phyloP scores from a whole-genome alignment of 768 basidiomycete genomes.

The Boletus bicolor region DNA sequence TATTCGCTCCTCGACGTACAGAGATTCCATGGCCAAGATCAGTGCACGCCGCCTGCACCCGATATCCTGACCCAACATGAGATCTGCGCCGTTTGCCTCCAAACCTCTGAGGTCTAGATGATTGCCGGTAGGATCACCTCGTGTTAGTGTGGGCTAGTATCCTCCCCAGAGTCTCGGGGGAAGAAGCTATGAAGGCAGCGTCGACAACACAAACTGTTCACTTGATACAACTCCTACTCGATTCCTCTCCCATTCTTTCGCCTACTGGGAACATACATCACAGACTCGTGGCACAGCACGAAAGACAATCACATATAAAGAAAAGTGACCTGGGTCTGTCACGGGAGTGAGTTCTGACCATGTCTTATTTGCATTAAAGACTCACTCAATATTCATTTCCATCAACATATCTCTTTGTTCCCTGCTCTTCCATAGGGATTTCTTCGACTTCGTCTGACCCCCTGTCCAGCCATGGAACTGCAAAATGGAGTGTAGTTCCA shows the following conservation, averaged over 20 bases:
- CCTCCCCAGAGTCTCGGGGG: too few species aligned
- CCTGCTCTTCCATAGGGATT: not conserved
- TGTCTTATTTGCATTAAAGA: not conserved
- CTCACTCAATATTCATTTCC: not conserved
- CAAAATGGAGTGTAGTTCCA: not conserved
- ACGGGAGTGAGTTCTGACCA: not conserved
- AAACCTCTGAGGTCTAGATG: too few species aligned
- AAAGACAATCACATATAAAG: not conserved
- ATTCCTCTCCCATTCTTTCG: not conserved
- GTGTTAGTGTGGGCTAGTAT: too few species aligned
- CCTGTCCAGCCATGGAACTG: not conserved
- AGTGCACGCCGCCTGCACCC: not conserved
- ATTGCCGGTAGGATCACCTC: too few species aligned
- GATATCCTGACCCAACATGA: too few species aligned
- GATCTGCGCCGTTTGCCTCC: too few species aligned
- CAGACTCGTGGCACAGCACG: too few species aligned
- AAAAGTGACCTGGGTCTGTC: too few species aligned
- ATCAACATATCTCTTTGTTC: too few species aligned
- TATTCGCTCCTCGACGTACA: not conserved
- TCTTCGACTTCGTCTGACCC: not conserved
- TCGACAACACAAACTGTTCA: not conserved
- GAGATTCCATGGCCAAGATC: not conserved
- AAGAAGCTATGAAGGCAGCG: not conserved
- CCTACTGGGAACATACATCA: not conserved
- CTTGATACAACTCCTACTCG: not conserved